phyloP scores from a whole-genome alignment of 225 moss, liverwort and hornwort genomes.

The Physcomitrellopsis africana region DNA sequence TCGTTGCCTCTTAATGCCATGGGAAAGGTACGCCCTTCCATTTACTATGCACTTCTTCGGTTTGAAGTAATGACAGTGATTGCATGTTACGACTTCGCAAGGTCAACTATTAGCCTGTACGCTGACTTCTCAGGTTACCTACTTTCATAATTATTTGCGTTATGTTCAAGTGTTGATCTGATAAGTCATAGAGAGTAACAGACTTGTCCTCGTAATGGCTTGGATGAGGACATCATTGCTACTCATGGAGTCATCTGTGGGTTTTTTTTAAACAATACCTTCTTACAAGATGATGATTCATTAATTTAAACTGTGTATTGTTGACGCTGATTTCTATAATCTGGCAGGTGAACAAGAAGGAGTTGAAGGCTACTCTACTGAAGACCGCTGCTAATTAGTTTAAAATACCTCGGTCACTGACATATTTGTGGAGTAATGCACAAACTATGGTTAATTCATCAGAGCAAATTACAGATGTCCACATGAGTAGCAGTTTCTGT shows the following conservation, averaged over 20 bases:
- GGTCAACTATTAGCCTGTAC: not conserved
- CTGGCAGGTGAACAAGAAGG: conserved; percentile 68
- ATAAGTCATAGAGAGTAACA: too few species aligned
- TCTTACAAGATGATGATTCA: conserved; percentile 8
- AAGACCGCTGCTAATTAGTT: conserved; percentile 38
- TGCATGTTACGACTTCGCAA: not conserved
- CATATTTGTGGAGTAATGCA: conserved; percentile 23
- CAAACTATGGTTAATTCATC: not conserved
- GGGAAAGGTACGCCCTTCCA: conserved; percentile 58
- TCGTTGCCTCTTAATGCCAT: conserved; percentile 67
- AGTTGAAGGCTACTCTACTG: conserved; percentile 50
- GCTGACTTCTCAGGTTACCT: not conserved
- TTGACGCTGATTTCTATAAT: conserved; percentile 27
- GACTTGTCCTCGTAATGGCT: too few species aligned
- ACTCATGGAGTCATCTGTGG: too few species aligned
- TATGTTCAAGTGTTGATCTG: too few species aligned
- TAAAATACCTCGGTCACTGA: not conserved
- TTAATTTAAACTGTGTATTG: not conserved
- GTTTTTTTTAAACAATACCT: not conserved
- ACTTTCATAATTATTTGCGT: too few species aligned
- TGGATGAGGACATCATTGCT: too few species aligned
- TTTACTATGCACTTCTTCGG: not conserved
- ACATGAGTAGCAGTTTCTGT: not conserved
- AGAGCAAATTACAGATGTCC: not conserved
- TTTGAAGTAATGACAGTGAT: conserved; percentile 6